A percentile compares a stretch with the other conserved stretches of the same genome.
Evolutionary conservation across 2,329 filamentous ascomycete genomes (phyloP).

Genomic region (Alternaria triticimaculans): DNA sequence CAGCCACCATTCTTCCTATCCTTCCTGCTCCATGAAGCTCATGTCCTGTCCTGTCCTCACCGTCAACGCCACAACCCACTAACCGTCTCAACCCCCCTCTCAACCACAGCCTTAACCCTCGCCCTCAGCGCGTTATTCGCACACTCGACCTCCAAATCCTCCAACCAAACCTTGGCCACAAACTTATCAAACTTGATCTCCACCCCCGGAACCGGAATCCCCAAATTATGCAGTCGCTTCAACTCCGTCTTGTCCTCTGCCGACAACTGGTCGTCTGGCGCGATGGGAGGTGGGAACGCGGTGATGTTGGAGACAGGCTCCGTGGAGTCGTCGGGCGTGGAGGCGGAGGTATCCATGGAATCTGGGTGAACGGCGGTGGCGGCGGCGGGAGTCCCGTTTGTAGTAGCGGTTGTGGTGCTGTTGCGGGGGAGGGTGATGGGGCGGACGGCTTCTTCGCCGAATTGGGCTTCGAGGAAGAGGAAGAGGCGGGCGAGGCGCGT

Average conservation of each 20-base stretch:
- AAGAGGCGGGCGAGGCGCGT: conserved; percentile 85
- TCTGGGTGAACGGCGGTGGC: neutral
- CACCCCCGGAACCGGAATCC: conserved; percentile 89
- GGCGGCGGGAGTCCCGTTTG: conserved; percentile 7
- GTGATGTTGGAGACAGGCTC: conserved; percentile 16
- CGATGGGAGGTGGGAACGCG: neutral
- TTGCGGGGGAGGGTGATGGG: conserved; percentile 74
- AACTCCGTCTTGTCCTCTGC: conserved; percentile 63
- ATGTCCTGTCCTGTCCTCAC: no score
- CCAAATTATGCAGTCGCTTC: conserved; percentile 78
- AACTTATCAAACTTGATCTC: conserved; percentile 88
- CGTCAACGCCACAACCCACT: conserved; percentile 39
- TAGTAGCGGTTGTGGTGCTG: conserved; percentile 41
- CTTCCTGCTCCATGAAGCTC: no score
- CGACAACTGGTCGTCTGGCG: conserved; percentile 6
- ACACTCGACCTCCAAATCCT: conserved; percentile 90
- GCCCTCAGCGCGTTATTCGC: conserved; percentile 78
- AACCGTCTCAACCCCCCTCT: conserved; percentile 86
- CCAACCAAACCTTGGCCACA: conserved; percentile 87
- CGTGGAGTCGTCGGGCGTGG: neutral
- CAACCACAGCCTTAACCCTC: conserved; percentile 85
- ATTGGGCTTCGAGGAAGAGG: conserved; percentile 97
- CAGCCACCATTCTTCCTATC: no score
- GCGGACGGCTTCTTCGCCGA: conserved; percentile 80
- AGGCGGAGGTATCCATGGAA: neutral